Evolutionary conservation across 2,329 filamentous ascomycete genomes (phyloP).

Genomic region (Colletotrichum filicis): DNA sequence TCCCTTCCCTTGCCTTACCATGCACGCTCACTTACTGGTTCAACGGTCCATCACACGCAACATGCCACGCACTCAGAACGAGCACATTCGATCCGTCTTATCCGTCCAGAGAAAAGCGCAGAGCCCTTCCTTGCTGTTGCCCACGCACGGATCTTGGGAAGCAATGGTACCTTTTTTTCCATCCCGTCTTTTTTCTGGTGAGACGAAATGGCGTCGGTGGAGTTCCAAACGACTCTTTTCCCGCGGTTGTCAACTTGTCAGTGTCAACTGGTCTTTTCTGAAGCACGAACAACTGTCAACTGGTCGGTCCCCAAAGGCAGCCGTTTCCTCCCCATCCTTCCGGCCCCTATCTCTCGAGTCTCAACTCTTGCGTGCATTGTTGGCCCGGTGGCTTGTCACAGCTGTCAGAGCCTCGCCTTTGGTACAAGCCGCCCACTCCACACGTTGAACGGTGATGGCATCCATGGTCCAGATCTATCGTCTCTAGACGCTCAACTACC

Average conservation of each 20-base stretch:
- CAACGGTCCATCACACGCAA: not conserved
- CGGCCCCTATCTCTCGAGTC: not conserved
- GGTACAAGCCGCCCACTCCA: not conserved
- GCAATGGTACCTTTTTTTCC: not conserved
- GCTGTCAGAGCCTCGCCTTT: not conserved
- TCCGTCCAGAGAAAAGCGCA: not conserved
- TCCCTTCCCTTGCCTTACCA: not conserved
- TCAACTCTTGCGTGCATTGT: not conserved
- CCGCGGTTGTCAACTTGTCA: not conserved
- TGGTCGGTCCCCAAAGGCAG: not conserved
- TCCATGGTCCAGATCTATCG: not conserved
- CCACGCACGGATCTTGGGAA: not conserved
- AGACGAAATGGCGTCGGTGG: not conserved
- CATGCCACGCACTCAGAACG: not conserved
- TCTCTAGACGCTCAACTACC: not conserved
- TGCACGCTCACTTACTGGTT: not conserved
- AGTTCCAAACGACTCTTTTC: slow-evolving; percentile 8
- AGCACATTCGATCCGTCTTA: not conserved
- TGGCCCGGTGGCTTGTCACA: slow-evolving; percentile 1
- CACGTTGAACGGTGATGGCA: not conserved
- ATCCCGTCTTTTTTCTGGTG: slow-evolving; percentile 8
- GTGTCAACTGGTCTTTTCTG: not conserved
- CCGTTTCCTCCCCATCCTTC: not conserved
- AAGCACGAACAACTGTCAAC: slow-evolving; percentile 7
- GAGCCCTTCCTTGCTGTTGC: no score